phyloP scores from a whole-genome alignment of 345 rosid genomes.

The Mangifera indica region DNA sequence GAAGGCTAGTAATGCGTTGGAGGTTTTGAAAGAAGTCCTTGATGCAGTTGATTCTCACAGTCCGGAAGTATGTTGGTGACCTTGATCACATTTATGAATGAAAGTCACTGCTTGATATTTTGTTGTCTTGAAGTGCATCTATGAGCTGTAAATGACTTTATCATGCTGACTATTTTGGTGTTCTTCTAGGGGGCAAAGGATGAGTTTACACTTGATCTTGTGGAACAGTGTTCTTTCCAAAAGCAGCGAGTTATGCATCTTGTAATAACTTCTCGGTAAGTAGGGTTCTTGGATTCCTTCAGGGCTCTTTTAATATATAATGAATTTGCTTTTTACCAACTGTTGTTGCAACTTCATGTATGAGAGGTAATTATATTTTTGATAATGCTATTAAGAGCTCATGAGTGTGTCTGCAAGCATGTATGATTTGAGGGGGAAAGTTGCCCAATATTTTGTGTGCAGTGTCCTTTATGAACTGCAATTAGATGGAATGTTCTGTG shows the following conservation, averaged over 20 bases:
- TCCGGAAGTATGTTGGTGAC: constrained; percentile 56
- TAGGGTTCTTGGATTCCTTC: not conserved
- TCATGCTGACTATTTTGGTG: not conserved
- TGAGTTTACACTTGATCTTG: constrained; percentile 98
- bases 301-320: not conserved
- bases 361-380: not conserved
- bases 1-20: constrained; percentile 81
- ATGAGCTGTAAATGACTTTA: constrained; percentile 8
- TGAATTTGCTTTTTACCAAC: constrained; percentile 8
- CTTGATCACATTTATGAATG: not conserved
- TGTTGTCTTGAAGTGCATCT: constrained; percentile 11
- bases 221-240: constrained; percentile 98
- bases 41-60: constrained; percentile 77
- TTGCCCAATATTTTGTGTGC: not conserved
- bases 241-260: constrained; percentile 95
- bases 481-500: not conserved
- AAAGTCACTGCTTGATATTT: not conserved
- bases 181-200: constrained; percentile 72
- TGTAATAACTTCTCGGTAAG: constrained; percentile 80
- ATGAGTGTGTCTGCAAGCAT: not conserved
- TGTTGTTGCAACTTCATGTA: not conserved
- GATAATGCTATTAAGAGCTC: not conserved
- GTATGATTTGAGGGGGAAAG: not conserved
- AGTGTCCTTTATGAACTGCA: not conserved
- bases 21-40: constrained; percentile 87